A percentile compares a stretch with the other conserved stretches of the same genome.
phyloP scores from a whole-genome alignment of 129 eudicot genomes.

The Glebionis coronaria region DNA sequence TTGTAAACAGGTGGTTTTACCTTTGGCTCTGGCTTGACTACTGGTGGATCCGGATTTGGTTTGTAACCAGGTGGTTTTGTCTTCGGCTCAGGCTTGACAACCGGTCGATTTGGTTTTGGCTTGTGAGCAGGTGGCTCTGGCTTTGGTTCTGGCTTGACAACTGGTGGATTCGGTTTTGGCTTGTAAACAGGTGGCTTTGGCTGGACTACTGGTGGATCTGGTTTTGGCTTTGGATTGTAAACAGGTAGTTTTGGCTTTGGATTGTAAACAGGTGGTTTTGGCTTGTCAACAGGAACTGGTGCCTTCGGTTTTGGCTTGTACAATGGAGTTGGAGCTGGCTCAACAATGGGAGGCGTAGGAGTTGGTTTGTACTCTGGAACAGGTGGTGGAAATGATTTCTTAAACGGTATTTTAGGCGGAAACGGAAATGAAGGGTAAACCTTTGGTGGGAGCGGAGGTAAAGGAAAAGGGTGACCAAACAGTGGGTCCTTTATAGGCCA shows the following conservation, averaged over 20 bases:
- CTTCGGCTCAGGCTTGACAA: neutral
- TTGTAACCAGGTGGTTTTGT: conserved; percentile 4
- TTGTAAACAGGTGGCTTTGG: conserved; percentile 23
- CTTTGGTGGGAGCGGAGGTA: conserved; percentile 41
- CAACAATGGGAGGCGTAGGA: conserved; percentile 26
- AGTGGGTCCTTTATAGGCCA: conserved; percentile 30
- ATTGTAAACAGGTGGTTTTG: too few relatives aligned
- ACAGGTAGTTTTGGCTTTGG: too few relatives aligned
- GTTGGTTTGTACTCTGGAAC: neutral
- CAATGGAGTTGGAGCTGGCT: conserved; percentile 35
- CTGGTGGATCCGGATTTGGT: conserved; percentile 10
- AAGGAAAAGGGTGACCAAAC: conserved; percentile 41
- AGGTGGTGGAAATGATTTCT: conserved; percentile 27
- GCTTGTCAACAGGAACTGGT: neutral
- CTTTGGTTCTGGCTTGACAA: neutral
- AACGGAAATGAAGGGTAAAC: conserved; percentile 31
- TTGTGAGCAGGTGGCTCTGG: conserved; percentile 21
- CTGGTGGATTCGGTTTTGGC: conserved; percentile 21
- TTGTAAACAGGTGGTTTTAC: conserved; percentile 29
- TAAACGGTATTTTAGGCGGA: conserved; percentile 26
- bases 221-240: too few relatives aligned
- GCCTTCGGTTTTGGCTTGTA: conserved; percentile 31
- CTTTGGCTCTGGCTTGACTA: conserved; percentile 14
- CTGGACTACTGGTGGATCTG: too few relatives aligned
- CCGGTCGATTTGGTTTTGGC: conserved; percentile 3